Conservation (phyloP, 176 grass and related monocot species). For the Pharus latifolius region DNA sequence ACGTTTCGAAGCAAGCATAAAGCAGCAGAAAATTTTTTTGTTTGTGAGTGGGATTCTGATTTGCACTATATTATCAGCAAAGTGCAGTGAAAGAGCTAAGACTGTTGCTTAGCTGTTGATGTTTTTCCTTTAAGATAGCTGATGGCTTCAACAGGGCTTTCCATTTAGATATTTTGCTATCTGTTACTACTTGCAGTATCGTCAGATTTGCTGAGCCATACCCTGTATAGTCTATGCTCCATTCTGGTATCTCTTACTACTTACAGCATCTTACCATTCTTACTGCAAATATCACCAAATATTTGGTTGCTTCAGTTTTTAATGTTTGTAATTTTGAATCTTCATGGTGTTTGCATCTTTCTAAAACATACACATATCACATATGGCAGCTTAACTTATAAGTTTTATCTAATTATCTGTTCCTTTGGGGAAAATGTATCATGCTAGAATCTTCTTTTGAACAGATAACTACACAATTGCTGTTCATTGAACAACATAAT, state of each 20-base stretch:
- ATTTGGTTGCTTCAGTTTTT: not conserved
- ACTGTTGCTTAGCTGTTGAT: not conserved
- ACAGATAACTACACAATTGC: not conserved
- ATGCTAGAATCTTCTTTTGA: conserved; percentile 9
- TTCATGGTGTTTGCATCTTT: too few relatives aligned
- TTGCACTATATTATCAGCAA: conserved; percentile 1
- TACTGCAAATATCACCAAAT: not conserved
- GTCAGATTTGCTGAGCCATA: not conserved
- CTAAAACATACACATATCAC: too few relatives aligned
- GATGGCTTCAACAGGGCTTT: not conserved
- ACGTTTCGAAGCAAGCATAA: conserved; percentile 22
- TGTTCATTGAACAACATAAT: not conserved
- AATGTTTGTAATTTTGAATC: too few relatives aligned
- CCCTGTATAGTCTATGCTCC: not conserved
- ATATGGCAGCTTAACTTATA: not conserved
- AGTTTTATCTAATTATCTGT: not conserved
- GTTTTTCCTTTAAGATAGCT: too few relatives aligned
- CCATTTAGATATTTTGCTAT: conserved; percentile 5
- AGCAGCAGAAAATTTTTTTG: not conserved
- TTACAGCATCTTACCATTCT: not conserved
- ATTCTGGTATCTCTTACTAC: not conserved
- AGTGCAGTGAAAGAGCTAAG: not conserved
- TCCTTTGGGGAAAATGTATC: not conserved
- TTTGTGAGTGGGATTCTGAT: conserved; percentile 16
- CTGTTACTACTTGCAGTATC: not conserved